Base-by-base conservation (phyloP, 2,329 filamentous ascomycete genomes). In the Phialophora macrospora region DNA sequence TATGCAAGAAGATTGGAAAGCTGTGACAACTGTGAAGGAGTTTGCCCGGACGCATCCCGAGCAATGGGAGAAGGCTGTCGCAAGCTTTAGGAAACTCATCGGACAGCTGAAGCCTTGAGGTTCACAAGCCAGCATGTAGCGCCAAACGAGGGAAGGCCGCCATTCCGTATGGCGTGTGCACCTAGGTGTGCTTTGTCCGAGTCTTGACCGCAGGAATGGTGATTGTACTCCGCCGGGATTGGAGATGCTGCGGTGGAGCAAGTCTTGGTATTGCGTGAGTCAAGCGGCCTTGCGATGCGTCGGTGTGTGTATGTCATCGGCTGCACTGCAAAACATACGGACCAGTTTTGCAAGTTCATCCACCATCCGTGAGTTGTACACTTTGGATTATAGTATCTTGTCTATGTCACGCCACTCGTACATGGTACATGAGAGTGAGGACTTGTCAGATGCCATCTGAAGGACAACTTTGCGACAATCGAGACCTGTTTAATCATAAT, bases 1-100 rank as follows among this genome's bases (percentile, higher is more conserved):
- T 48, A 87, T 88, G 85, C 74, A 70, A 51, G 77, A 77, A n/a
- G 84, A 87, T 74, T 72, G 86, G 59, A 75, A 77, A 8, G 81
- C 80, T 0, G 72, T 85, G 17, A 70, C 73, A 28, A 74, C 69
- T 49, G 75, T 83, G 28, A 74, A 76, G 57, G 66, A 73, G n/a
- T 82, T 81, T 72, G 80, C 81, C 0, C 76, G 78, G 56, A 75
- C 77, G 1, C 76, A 84, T 24, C 82, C 81, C 8, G 74, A 76
- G 3, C 72, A 77, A 30, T 90, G 88, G 87, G 73, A 77, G 41
- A 70, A 73, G 58, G 77, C 84, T 20, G 68, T 87, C 66, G 64
- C 65, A 9, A 73, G 74, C 14, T 88, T 90, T 71, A 85, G 82
- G 56, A 66, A 57, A 26, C 62, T 76, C 11, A 77, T 77, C 56